Conservation (phyloP, 2,329 filamentous ascomycete species). For the Helotiales sp. region DNA sequence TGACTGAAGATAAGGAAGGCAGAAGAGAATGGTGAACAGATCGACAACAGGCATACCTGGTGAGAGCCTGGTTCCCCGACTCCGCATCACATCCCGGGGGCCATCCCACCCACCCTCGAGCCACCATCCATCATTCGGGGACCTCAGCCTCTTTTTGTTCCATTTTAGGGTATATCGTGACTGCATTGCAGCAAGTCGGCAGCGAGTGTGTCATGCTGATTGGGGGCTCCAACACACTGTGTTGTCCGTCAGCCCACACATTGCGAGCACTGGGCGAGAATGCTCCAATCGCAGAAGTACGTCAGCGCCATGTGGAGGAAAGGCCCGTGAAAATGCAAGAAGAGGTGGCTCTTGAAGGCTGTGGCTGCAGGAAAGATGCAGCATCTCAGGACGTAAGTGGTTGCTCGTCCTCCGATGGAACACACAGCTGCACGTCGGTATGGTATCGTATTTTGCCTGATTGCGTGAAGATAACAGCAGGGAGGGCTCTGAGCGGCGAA, state of each 20-base stretch:
- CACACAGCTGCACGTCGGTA: not conserved
- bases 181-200: not conserved
- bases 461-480: not conserved
- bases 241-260: not conserved
- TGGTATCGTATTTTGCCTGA: conserved; percentile 1
- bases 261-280: not conserved
- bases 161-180: conserved; percentile 9
- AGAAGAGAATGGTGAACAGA: conserved; percentile 13
- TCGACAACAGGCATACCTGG: conserved; percentile 14
- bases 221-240: not conserved
- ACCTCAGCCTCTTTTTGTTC: conserved; percentile 16
- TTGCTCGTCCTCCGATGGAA: not conserved
- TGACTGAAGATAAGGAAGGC: not conserved
- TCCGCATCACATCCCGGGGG: conserved; percentile 1
- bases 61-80: conserved; percentile 1
- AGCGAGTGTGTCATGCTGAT: not conserved
- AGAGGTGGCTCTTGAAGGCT: not conserved
- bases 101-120: not conserved
- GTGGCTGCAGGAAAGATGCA: not conserved
- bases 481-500: not conserved
- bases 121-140: conserved; percentile 4
- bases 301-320: not conserved
- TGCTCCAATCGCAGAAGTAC: not conserved
- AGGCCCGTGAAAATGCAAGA: not conserved
- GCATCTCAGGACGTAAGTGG: not conserved